Base-by-base conservation (phyloP, 164 flowering plant species). In the Kingdonia uniflora region DNA sequence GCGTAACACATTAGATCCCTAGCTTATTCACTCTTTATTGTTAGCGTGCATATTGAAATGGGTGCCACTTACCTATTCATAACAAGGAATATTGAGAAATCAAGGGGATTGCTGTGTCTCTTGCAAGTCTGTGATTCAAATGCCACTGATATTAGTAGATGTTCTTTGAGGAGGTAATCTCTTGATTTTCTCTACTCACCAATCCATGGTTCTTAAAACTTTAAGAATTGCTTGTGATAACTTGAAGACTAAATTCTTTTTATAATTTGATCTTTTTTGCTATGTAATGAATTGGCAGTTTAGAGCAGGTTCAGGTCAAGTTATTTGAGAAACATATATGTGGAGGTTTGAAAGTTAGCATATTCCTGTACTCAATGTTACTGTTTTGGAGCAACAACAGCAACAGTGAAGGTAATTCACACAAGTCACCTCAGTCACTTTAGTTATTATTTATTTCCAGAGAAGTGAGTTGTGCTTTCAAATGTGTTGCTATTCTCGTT, bases 221-320 rank as follows among this genome's bases (percentile, higher is more conserved):
- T 8, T 29, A 29, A 29, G 35, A 29, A 29, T 29, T 29, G 35
- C 35, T 29, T 3, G 35, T 29, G 35, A 29, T 8, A 29, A 29
- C n/a, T n/a, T n/a, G n/a, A n/a, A 11, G 20, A 45, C 22, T 45
- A 19, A 6, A 45, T 13, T 6, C 23, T 19, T 10, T 45, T 45
- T 19, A 1, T 11, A 5, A 45, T 29, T 20, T 19, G n/a, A 21
- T 56, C 19, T 41, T 6, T 14, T 61, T 41, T 42, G 53, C 50
- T 52, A 10, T 61, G 63, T 54, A 63, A 63, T 69, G 62, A 60
- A 59, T 71, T 76, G 68, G 79, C 95, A 87, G 95, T 72, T 74
- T 80, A 80, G 95, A 87, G 80, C 81, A 70, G 64, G 73, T 71
- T 66, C 95, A 87, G 66, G 69, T 80, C 26, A 72, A 71, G 38